Percentiles rank a stretch among this genome's conserved stretches.
These are phyloP conservation scores for Amauroascus niger DNA, from an alignment of 2,329 filamentous ascomycete species.

Conservation along the genomic window DNA sequence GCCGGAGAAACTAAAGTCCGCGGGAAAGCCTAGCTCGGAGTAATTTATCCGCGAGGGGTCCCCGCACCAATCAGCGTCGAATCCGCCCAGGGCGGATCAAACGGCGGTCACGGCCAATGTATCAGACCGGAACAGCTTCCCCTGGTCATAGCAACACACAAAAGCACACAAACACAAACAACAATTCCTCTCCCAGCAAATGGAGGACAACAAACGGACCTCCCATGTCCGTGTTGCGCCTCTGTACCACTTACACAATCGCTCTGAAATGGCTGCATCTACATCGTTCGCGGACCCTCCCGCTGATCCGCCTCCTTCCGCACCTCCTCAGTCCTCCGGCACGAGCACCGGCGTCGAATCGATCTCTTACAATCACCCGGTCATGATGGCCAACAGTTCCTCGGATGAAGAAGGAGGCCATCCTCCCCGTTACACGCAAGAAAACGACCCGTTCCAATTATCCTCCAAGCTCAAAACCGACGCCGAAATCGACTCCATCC, in stretches of 20 bases:
- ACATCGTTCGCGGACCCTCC: not conserved
- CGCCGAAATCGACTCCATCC: conserved; percentile 61
- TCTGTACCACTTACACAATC: conserved; percentile 1
- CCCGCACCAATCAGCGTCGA: not conserved
- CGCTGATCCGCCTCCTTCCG: conserved; percentile 4
- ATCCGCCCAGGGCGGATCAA: not conserved
- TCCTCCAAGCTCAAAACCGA: conserved; percentile 66
- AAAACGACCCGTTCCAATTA: conserved; percentile 74
- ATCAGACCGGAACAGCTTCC: not conserved
- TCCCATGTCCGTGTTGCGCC: not conserved
- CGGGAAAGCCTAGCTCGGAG: too few relatives aligned
- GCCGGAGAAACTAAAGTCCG: too few relatives aligned
- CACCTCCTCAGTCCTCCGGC: conserved; percentile 20
- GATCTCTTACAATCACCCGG: conserved; percentile 17
- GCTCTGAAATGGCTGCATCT: conserved; percentile 2
- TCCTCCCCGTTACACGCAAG: conserved; percentile 48
- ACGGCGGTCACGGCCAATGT: not conserved
- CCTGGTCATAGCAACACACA: too few relatives aligned
- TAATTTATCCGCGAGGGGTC: too few relatives aligned
- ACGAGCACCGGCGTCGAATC: conserved; percentile 37
- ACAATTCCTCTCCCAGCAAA: not conserved
- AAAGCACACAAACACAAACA: too few relatives aligned
- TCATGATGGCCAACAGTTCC: conserved; percentile 4
- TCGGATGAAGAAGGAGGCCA: conserved; percentile 39
- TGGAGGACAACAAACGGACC: conserved; percentile 2